phyloP scores from a whole-genome alignment of 352 stramenopile genomes.

The Phytophthora aleatoria region DNA sequence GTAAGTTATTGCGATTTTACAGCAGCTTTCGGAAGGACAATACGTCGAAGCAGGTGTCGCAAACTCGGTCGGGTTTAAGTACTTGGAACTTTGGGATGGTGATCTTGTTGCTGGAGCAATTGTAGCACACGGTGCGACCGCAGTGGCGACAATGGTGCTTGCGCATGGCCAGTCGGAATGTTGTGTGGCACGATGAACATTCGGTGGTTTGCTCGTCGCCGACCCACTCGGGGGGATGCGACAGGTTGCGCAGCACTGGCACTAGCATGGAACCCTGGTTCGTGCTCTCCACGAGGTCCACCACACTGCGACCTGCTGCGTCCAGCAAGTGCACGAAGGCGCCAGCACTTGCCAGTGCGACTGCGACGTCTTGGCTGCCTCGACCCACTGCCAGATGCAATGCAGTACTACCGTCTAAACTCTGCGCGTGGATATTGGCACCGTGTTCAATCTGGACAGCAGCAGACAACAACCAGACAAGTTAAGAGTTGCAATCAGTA shows the following conservation, averaged over 20 bases:
- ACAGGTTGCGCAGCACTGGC: slow-evolving; percentile 79
- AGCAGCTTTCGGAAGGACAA: slow-evolving; percentile 83
- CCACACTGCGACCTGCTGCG: slow-evolving; percentile 77
- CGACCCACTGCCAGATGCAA: slow-evolving; percentile 79
- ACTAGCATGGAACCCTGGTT: slow-evolving; percentile 84
- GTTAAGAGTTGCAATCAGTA: neutral
- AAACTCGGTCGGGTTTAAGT: slow-evolving; percentile 74
- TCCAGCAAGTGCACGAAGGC: slow-evolving; percentile 83
- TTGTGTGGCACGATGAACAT: slow-evolving; percentile 74
- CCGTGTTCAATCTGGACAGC: slow-evolving; percentile 76
- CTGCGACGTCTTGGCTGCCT: slow-evolving; percentile 71
- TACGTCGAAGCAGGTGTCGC: slow-evolving; percentile 84
- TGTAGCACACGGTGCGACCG: slow-evolving; percentile 85
- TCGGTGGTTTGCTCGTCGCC: slow-evolving; percentile 73
- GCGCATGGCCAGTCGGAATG: slow-evolving; percentile 82
- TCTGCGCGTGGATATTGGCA: slow-evolving; percentile 78
- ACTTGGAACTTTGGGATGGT: slow-evolving; percentile 86
- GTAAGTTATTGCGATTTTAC: slow-evolving; percentile 37
- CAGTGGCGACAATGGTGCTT: slow-evolving; percentile 88
- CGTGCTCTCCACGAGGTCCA: slow-evolving; percentile 84
- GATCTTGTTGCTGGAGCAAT: slow-evolving; percentile 87
- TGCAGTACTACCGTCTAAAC: slow-evolving; percentile 84
- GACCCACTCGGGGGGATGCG: slow-evolving; percentile 60
- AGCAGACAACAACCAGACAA: slow-evolving; percentile 7
- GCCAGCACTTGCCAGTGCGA: slow-evolving; percentile 74